Evolutionary conservation across 2,329 filamentous ascomycete species (phyloP).

Genomic region (Graphiopsis chlorocephala): DNA sequence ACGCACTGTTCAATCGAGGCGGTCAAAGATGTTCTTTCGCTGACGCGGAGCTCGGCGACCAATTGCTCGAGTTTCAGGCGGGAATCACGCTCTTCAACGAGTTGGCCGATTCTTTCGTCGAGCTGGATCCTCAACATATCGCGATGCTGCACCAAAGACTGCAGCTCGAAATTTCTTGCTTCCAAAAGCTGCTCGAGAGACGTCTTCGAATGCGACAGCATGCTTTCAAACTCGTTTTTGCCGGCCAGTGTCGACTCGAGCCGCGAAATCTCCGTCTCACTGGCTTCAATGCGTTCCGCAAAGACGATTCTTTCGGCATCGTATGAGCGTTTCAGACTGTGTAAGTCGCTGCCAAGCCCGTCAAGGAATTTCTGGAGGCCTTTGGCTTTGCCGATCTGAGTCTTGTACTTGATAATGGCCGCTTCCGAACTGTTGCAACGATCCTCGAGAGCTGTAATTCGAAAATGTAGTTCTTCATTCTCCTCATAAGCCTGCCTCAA

Average conservation of each 20-base stretch:
- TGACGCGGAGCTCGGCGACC: not conserved
- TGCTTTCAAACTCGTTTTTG: not conserved
- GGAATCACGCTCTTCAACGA: conserved; percentile 9
- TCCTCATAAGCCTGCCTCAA: not conserved
- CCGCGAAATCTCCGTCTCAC: conserved; percentile 3
- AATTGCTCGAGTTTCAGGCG: conserved; percentile 8
- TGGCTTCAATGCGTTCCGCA: not conserved
- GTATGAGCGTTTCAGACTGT: conserved; percentile 8
- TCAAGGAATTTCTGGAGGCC: conserved; percentile 12
- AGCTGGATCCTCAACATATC: conserved; percentile 5
- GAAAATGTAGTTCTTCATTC: not conserved
- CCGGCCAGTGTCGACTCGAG: not conserved
- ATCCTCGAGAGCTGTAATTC: not conserved
- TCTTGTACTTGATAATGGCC: conserved; percentile 2
- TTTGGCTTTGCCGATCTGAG: conserved; percentile 12
- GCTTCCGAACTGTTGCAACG: not conserved
- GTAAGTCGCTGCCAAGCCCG: not conserved
- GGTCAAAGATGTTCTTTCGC: not conserved
- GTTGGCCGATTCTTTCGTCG: conserved; percentile 8
- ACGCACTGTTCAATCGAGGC: not conserved
- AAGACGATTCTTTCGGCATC: not conserved
- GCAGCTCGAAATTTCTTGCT: conserved; percentile 6
- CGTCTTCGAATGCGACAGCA: not conserved
- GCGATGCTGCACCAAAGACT: conserved; percentile 4
- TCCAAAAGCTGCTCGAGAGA: conserved; percentile 3